phyloP scores from a whole-genome alignment of 169 alveolate genomes.

The Perkinsus olseni region DNA sequence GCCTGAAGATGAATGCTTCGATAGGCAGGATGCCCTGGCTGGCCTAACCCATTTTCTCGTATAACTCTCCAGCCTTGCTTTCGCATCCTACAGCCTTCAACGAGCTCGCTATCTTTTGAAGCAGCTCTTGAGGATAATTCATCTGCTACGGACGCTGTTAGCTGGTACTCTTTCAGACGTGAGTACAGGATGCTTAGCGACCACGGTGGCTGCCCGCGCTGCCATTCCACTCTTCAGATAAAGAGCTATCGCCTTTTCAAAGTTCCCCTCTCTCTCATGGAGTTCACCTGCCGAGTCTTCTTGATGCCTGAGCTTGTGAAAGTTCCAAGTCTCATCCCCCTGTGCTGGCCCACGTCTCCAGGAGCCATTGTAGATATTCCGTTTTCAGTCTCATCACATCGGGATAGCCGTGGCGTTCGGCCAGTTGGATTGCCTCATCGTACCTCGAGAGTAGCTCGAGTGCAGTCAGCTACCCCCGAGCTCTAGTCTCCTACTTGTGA shows the following conservation, averaged over 20 bases:
- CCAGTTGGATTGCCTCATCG: constrained; percentile 71
- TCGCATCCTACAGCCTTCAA: constrained; percentile 64
- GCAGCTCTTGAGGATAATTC: constrained; percentile 46
- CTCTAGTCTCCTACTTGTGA: constrained; percentile 72
- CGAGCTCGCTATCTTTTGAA: constrained; percentile 65
- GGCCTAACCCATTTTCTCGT: constrained; percentile 58
- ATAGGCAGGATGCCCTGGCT: not conserved
- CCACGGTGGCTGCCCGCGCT: constrained; percentile 77
- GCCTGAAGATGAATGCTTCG: constrained; percentile 5
- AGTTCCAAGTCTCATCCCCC: constrained; percentile 33
- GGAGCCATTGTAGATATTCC: constrained; percentile 74
- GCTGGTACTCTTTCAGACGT: not conserved
- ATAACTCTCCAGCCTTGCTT: constrained; percentile 84
- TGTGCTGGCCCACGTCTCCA: constrained; percentile 24
- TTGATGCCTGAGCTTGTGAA: constrained; percentile 28
- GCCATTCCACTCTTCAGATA: constrained; percentile 83
- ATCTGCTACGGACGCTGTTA: constrained; percentile 16
- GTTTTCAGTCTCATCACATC: constrained; percentile 67
- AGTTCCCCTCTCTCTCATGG: constrained; percentile 78
- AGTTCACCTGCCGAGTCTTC: constrained; percentile 84
- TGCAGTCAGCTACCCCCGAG: not conserved
- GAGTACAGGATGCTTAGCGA: constrained; percentile 25
- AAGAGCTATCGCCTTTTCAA: constrained; percentile 67
- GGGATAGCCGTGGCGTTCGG: constrained; percentile 79
- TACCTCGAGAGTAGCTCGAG: not conserved